Conservation (phyloP, 2,329 filamentous ascomycete species). For the Fusarium musae region DNA sequence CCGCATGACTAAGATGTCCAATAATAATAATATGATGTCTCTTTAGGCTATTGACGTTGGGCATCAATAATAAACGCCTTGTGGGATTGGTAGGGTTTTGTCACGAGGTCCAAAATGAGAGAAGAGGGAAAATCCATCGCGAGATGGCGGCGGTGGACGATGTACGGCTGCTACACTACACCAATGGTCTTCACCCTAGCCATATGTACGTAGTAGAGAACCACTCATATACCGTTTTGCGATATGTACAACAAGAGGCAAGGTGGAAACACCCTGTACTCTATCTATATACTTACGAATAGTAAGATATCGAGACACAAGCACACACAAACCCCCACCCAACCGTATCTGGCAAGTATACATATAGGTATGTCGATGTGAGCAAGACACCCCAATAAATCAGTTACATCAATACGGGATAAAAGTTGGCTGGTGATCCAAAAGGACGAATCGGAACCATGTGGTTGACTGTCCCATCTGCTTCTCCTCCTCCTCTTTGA, state of each 20-base stretch:
- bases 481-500: background rate
- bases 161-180: background rate
- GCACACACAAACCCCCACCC: conserved; percentile 4
- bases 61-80: conserved; percentile 24
- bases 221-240: conserved; percentile 5
- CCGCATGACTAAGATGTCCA: conserved; percentile 17
- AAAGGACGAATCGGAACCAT: conserved; percentile 2
- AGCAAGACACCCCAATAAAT: background rate
- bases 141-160: background rate
- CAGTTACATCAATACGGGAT: conserved; percentile 21
- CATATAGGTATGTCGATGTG: background rate
- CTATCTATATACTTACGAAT: conserved; percentile 27
- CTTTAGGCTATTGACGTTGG: conserved; percentile 13
- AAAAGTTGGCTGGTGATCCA: conserved; percentile 13
- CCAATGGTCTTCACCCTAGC: background rate
- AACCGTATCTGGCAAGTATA: background rate
- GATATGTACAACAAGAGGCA: conserved; percentile 28
- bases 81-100: conserved; percentile 7
- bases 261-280: conserved; percentile 1
- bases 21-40: background rate
- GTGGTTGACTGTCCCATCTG: background rate
- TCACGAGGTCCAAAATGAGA: conserved; percentile 23
- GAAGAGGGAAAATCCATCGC: conserved; percentile 22
- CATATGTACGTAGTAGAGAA: background rate
- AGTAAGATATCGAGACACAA: conserved; percentile 16